Base-by-base conservation (phyloP, 768 basidiomycete species). In the Exidia glandulosa region DNA sequence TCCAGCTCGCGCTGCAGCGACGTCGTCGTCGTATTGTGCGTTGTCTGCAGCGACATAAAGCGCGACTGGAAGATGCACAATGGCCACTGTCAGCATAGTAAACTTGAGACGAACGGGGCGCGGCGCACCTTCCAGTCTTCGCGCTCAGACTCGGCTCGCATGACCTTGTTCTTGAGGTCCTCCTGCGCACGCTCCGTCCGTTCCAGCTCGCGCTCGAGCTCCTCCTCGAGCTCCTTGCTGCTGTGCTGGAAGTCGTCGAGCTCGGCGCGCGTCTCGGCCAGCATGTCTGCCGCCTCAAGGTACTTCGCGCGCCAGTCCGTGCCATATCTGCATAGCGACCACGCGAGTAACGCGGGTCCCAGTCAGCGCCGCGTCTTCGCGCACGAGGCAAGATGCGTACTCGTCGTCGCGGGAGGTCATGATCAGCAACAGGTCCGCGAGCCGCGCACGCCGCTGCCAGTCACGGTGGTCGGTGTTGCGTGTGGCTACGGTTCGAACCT, bases 1-100 rank as follows among this genome's bases (percentile, higher is more conserved):
- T 95, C 93, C 50, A 94, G 78, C 72, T 97, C 90, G 60, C 90
- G 86, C 72, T 98, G 95, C 63, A 99, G 81, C 58, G 92, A 92
- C 2, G 88, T 84, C 3, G 88, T 87, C 0, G 91, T 91, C 19
- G 89, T 89, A 68, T 96, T 95, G 70, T 97, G 90, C 33, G 79
- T 86, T 33, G 90, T 91, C 77, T 93, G 90, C 56, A 93, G 81
- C 52, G 85, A 80, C 82, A 91, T 85, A 73, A 90, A 94, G 74
- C 90, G 91, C 70, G 77, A 76, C 87, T 90, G 67, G 57, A 56
- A 34, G 48, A 57, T n/a, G n/a, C n/a, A n/a, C n/a, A n/a, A n/a
- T n/a, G n/a, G n/a, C n/a, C n/a, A 62, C 36, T 57, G 4, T 50
- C 27, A 50, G 48, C 48, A 50, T 32, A 45, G 16, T 45, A 19